phyloP scores from a whole-genome alignment of 2,329 filamentous ascomycete genomes.

The Pseudocercospora ulei region DNA sequence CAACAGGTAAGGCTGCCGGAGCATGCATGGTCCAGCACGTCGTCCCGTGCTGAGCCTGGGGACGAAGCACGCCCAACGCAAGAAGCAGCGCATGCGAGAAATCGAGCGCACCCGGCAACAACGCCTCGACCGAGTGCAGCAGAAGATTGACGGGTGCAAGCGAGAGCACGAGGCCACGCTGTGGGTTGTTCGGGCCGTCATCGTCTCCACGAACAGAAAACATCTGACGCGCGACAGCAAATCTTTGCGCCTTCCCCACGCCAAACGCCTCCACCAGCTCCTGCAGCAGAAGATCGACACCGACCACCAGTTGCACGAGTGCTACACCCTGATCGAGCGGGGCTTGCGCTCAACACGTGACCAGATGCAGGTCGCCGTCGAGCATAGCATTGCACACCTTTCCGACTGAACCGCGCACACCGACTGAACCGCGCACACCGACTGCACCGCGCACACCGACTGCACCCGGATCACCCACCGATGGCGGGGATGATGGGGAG shows the following conservation, averaged over 20 bases:
- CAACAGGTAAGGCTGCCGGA: constrained; percentile 9
- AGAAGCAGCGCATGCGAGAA: constrained; percentile 13
- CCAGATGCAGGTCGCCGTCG: constrained; percentile 22
- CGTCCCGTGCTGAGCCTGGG: too few species aligned
- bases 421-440: too few species aligned
- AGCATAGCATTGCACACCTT: constrained; percentile 13
- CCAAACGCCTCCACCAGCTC: constrained; percentile 23
- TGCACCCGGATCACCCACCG: too few species aligned
- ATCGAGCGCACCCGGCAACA: constrained; percentile 14
- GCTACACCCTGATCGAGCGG: constrained; percentile 13
- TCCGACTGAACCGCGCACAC: too few species aligned
- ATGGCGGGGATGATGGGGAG: too few species aligned
- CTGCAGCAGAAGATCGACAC: constrained; percentile 19
- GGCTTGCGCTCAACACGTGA: constrained; percentile 14
- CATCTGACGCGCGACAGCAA: constrained; percentile 6
- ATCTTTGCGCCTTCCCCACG: constrained; percentile 17
- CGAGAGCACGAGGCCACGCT: constrained; percentile 10
- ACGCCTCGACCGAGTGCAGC: constrained; percentile 11
- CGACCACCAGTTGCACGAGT: constrained; percentile 15
- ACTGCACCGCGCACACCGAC: too few species aligned
- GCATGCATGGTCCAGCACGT: too few species aligned
- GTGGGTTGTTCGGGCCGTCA: constrained; percentile 9
- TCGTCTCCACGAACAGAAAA: too few species aligned
- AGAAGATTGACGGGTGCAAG: constrained; percentile 12
- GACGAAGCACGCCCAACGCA: constrained; percentile 10